A percentile compares a stretch with the other conserved stretches of the same genome.
These are phyloP conservation scores for Aaosphaeria arxii DNA, from an alignment of 2,329 filamentous ascomycete species.

Conservation along the genomic window DNA sequence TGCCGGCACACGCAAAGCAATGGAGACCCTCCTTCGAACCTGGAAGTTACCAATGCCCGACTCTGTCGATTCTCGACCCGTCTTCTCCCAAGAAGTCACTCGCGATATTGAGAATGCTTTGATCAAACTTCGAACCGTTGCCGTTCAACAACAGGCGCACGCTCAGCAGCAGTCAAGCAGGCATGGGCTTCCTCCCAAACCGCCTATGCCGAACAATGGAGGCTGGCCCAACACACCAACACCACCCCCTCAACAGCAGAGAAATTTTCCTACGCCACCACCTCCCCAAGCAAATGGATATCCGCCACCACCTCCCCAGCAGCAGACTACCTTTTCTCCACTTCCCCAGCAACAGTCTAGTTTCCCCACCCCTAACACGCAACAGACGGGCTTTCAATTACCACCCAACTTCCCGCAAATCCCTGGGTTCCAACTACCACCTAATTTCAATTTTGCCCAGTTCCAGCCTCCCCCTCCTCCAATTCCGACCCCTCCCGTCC, in stretches of 20 bases:
- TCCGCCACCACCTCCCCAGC: too few relatives aligned
- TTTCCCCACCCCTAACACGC: too few relatives aligned
- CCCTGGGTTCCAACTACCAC: too few relatives aligned
- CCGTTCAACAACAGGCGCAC: conserved; percentile 52
- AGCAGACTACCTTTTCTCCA: too few relatives aligned
- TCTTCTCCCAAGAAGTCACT: conserved; percentile 84
- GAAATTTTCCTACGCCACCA: too few relatives aligned
- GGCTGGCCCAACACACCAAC: conserved; percentile 73
- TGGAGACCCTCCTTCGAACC: conserved; percentile 96
- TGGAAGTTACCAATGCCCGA: conserved; percentile 98
- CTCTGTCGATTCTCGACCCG: conserved; percentile 85
- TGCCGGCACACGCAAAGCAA: conserved; percentile 74
- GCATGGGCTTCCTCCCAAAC: conserved; percentile 35
- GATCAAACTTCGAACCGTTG: conserved; percentile 71
- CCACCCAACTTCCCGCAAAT: too few relatives aligned
- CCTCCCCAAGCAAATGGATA: too few relatives aligned
- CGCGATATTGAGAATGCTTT: conserved; percentile 91
- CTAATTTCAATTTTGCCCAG: too few relatives aligned
- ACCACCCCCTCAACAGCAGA: conserved; percentile 49
- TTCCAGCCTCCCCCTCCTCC: conserved; percentile 9
- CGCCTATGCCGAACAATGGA: conserved; percentile 46
- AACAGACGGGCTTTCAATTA: too few relatives aligned
- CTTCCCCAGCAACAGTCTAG: too few relatives aligned
- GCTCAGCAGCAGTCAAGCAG: conserved; percentile 46
- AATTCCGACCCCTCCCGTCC: conserved; percentile 14